Percentiles rank a stretch among this genome's conserved stretches.
Conservation (phyloP, 208 protist genomes). For the Blechomonas ayalai region DNA sequence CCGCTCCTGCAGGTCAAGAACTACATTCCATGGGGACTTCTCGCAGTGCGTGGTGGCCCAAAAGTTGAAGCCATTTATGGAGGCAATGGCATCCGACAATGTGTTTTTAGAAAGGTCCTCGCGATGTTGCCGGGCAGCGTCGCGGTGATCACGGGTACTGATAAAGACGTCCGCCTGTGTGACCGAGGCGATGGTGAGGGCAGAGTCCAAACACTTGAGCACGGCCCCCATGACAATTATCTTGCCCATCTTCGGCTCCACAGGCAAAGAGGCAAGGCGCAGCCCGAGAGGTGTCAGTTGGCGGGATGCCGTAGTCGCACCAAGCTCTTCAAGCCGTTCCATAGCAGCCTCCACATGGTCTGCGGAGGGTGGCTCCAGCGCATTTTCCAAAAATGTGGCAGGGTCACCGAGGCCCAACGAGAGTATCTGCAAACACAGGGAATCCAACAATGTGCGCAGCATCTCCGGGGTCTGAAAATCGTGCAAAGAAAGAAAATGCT, state of each 20-base stretch:
- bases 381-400: slow-evolving; percentile 54
- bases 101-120: slow-evolving; percentile 70
- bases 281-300: slow-evolving; percentile 84
- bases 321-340: slow-evolving; percentile 63
- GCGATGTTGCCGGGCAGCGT: slow-evolving; percentile 53
- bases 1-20: slow-evolving; percentile 33
- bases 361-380: slow-evolving; percentile 64
- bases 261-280: slow-evolving; percentile 70
- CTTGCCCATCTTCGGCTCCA: slow-evolving; percentile 79
- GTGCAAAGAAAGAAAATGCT: slow-evolving; percentile 67
- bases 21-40: slow-evolving; percentile 26
- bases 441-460: slow-evolving; percentile 88
- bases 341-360: slow-evolving; percentile 53
- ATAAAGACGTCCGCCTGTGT: slow-evolving; percentile 53
- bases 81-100: slow-evolving; percentile 76
- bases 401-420: slow-evolving; percentile 58
- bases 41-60: slow-evolving; percentile 55
- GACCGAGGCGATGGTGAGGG: slow-evolving; percentile 90
- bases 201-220: slow-evolving; percentile 89
- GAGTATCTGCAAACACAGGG: slow-evolving; percentile 84
- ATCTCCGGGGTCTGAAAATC: slow-evolving; percentile 94
- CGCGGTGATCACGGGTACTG: slow-evolving; percentile 33
- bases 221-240: slow-evolving; percentile 89
- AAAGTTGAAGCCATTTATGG: slow-evolving; percentile 87
- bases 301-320: slow-evolving; percentile 61